These are phyloP conservation scores for Lasiosphaeria hispida DNA, from an alignment of 495 filamentous ascomycete species.

Conservation along the genomic window DNA sequence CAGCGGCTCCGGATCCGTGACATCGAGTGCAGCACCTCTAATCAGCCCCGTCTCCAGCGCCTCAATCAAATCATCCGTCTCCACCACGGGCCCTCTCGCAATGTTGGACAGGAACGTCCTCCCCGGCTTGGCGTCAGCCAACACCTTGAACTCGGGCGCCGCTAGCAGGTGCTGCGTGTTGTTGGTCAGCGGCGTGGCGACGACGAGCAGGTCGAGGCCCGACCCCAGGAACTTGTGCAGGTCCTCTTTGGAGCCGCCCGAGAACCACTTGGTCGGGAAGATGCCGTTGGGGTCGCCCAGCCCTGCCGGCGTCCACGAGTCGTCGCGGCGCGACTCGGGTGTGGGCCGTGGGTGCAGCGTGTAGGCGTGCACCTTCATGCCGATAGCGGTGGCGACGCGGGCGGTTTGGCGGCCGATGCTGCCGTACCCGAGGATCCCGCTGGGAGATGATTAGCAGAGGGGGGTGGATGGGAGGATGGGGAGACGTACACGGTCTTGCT, in stretches of 20 bases:
- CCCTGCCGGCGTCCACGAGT: conserved; percentile 67
- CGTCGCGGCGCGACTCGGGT: conserved; percentile 57
- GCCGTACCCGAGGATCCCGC: conserved; percentile 82
- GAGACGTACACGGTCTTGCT: conserved; percentile 46
- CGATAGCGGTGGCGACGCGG: conserved; percentile 66
- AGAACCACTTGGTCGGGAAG: conserved; percentile 73
- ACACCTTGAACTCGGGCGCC: conserved; percentile 62
- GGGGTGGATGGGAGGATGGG: neutral
- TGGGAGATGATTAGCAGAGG: conserved; percentile 10
- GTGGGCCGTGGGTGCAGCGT: conserved; percentile 67
- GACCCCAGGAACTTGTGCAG: conserved; percentile 65
- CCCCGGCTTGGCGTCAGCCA: conserved; percentile 32
- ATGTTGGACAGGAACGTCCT: conserved; percentile 71
- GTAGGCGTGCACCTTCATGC: conserved; percentile 80
- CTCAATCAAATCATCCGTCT: conserved; percentile 63
- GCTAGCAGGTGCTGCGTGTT: conserved; percentile 64
- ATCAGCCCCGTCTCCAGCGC: conserved; percentile 59
- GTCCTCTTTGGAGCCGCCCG: conserved; percentile 57
- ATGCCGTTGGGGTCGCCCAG: conserved; percentile 74
- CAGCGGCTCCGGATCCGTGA: conserved; percentile 84
- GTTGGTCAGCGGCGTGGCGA: conserved; percentile 71
- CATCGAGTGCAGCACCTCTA: conserved; percentile 75
- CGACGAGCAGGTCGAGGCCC: conserved; percentile 71
- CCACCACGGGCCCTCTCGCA: conserved; percentile 67
- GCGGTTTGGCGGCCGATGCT: conserved; percentile 78